Evolutionary conservation across 331 rosid species (phyloP), one percentile per base, ranked within the genome.

Genomic region (Rosa hybrid): DNA sequence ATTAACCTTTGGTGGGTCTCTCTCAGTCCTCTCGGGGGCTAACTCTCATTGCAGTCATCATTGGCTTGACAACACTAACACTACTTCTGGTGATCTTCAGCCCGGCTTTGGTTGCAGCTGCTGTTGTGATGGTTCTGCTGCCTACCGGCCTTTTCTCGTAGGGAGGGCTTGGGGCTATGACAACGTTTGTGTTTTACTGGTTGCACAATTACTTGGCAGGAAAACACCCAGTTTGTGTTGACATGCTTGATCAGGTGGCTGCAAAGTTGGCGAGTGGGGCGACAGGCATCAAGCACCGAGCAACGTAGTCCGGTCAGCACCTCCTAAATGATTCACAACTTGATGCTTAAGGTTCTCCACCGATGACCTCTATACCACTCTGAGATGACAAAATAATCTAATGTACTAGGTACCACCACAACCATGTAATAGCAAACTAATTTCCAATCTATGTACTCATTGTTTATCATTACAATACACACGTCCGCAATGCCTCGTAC

Each of bases 51-150:
- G 64, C 25, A 53, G 41, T 17, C 1, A 41, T 73, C 25, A 51
- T 73, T 4, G 45, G 63, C 21, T 73, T 51, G 77, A 5, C n/a
- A n/a, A 3, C 57, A 56, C 30, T 20, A 2, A 73, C 77, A 49
- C 77, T 49, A 12, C 17, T 51, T 49, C 63, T 73, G 23, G 77
- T 73, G 44, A 34, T 73, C 63, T 73, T 73, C 64, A 73, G 77
- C 63, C 65, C 77, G 12, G 63, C 51, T 14, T 11, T 51, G 41
- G 65, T 73, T 39, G 64, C 64, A 11, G 77, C 77, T 14, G 23
- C 27, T 27, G 14, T 73, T 14, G 57, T 23, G 10, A 49, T 73
- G 25, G 18, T 73, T 34, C n/a, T 73, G 30, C 46, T 53, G 16
- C n/a, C 41, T 17, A 8, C 64, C 9, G 64, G 77, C 11, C 38